phyloP scores from a whole-genome alignment of 2,329 filamentous ascomycete genomes.

The Chaetothyriales sp. region DNA sequence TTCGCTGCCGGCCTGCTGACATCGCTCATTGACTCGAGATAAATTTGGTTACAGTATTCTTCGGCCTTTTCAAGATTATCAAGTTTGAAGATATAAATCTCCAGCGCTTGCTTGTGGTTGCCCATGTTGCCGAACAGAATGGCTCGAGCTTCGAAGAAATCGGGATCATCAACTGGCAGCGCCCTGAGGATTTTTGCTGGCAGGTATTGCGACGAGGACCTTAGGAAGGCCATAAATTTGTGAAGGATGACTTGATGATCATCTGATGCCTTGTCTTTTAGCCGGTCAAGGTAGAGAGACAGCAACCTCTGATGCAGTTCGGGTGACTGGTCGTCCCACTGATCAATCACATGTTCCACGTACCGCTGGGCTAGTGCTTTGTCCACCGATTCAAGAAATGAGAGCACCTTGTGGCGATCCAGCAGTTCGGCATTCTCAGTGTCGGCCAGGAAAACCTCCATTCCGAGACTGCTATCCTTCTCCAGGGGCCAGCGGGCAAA shows the following conservation, averaged over 20 bases:
- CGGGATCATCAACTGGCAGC: slow-evolving; percentile 67
- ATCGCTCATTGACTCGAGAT: slow-evolving; percentile 40
- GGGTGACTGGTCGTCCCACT: slow-evolving; percentile 69
- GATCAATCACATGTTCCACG: slow-evolving; percentile 77
- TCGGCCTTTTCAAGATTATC: slow-evolving; percentile 79
- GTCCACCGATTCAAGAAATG: slow-evolving; percentile 60
- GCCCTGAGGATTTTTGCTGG: slow-evolving; percentile 61
- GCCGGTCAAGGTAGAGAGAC: slow-evolving; percentile 50
- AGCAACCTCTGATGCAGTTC: slow-evolving; percentile 80
- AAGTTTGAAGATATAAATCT: slow-evolving; percentile 94
- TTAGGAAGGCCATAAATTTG: slow-evolving; percentile 61
- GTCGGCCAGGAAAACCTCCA: slow-evolving; percentile 88
- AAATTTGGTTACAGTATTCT: slow-evolving; percentile 84
- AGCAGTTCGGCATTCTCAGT: slow-evolving; percentile 89
- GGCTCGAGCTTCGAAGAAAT: slow-evolving; percentile 79
- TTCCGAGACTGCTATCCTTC: slow-evolving; percentile 58
- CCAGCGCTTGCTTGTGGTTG: slow-evolving; percentile 85
- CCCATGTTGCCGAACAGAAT: slow-evolving; percentile 91
- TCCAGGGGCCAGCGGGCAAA: slow-evolving; percentile 80
- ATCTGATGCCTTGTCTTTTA: slow-evolving; percentile 30
- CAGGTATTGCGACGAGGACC: slow-evolving; percentile 66
- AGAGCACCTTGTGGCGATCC: slow-evolving; percentile 60
- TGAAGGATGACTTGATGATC: slow-evolving; percentile 47
- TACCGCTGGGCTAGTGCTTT: slow-evolving; percentile 62
- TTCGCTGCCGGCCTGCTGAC: slow-evolving; percentile 22